Evolutionary conservation across 495 filamentous ascomycete species (phyloP), one percentile per base, ranked within the genome.

Genomic region (Penicillium manginii): DNA sequence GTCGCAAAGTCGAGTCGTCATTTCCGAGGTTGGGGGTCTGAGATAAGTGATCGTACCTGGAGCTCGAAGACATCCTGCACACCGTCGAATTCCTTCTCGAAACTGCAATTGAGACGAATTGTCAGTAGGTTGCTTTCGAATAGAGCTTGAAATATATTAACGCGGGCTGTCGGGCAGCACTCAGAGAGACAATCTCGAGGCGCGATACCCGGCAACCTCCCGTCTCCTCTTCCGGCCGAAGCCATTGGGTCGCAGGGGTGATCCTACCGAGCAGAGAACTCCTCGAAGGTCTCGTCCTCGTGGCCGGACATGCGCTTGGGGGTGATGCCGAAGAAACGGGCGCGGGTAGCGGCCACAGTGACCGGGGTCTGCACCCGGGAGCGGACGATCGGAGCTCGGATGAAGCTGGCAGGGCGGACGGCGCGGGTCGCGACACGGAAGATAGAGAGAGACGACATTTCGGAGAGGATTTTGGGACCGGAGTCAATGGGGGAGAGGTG

Each of bases 1-100:
- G 52, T 59, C 59, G 59, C 56, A 59, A 46, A 55, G 42, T n/a
- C 18, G 14, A 15, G 43, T 29, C 43, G 55, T 51, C 49, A 55
- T 46, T 21, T 54, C 42, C 29, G 53, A 47, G 49, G 39, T 12
- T 54, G 19, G 48, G 26, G 14, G 19, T 59, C 32, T 26, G 29
- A 31, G 47, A 33, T 43, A 40, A 45, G 50, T 21, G 47, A 26
- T 58, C 85, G 73, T 88, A 96, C 93, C 91, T 98, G 94, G 69
- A 99, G 90, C 86, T 99, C 94, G 80, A 99, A 99, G 65, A 97
- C 94, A 82, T 99, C 94, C 78, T 98, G 90, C 52, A 99, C 94
- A 71, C 77, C 76, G 43, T 99, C 93, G 76, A 99, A 99, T 80
- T 99, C 94, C 84, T 96, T 96, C 85, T 98, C 94, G 73, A 96